Base-by-base conservation (phyloP, 164 flowering plant species). In the Litsea cubeba region DNA sequence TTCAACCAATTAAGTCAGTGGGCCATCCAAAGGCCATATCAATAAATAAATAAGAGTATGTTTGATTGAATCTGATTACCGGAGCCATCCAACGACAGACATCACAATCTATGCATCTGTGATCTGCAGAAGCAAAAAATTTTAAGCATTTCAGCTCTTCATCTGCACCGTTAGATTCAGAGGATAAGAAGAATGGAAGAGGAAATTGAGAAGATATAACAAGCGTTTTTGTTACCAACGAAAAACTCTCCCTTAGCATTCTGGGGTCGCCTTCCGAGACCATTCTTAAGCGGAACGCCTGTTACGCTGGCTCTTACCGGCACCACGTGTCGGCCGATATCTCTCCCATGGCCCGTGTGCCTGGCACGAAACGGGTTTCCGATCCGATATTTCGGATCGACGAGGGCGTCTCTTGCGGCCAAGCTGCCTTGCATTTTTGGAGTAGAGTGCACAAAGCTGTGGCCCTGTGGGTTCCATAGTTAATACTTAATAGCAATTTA, bases 71-170 rank as follows among this genome's bases (percentile, higher is more conserved):
- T 40, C 46, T 65, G 35, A 30, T 83, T 82, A 88, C 89, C 84
- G 89, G 89, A 74, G 88, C 89, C 88, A 88, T 86, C 91, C 89
- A 88, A 32, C 89, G 85, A 72, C 89, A 88, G 58, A 85, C 83
- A 76, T 86, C 91, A 78, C 91, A 88, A 75, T 86, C 91, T 73
- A 86, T 88, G 81, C 91, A 88, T 35, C 81, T 80, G 65, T 82
- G 77, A 76, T 88, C 89, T 86, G 88, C 82, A 82, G 62, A 72
- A 50, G 50, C 30, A 24, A 69, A 64, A 69, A 64, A 5, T 17
- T 22, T 22, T 6, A 22, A 63, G 12, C 70, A 62, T 76, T 28
- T 12, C 24, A 63, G 68, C 50, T 7, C 28, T 68, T 68, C 22
- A 4, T 68, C 22, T 11, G 1, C 28, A 23, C 66, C 12, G 12